phyloP scores from a whole-genome alignment of 2,329 filamentous ascomycete species.

The Hysterium pulicare region DNA sequence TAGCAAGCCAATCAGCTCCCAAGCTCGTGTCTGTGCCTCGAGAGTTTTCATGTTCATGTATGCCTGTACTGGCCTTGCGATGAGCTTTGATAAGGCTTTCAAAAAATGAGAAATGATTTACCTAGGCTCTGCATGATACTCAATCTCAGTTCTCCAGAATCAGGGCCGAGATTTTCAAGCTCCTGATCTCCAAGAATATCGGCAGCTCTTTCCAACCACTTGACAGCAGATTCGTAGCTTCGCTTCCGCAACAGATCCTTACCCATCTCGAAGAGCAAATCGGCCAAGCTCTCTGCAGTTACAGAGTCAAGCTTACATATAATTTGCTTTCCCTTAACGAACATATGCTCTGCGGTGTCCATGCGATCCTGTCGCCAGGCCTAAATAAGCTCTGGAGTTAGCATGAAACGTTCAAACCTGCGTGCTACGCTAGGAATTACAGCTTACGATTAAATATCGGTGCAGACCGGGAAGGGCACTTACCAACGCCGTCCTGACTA shows the following conservation, averaged over 20 bases:
- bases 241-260: constrained; percentile 53
- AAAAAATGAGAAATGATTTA: constrained; percentile 12
- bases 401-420: too few species aligned
- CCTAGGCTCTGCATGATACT: constrained; percentile 59
- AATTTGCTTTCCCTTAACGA: constrained; percentile 52
- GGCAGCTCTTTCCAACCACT: constrained; percentile 71
- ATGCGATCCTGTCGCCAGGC: constrained; percentile 70
- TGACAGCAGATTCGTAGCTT: constrained; percentile 55
- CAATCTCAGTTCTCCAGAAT: constrained; percentile 62
- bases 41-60: constrained; percentile 49
- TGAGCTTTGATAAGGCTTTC: constrained; percentile 12
- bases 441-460: not conserved
- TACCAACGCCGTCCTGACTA: constrained; percentile 66
- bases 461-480: constrained; percentile 21
- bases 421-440: not conserved
- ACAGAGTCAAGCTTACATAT: constrained; percentile 44
- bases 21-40: constrained; percentile 51
- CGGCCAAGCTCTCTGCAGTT: constrained; percentile 60
- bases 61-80: constrained; percentile 50
- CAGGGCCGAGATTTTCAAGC: constrained; percentile 54
- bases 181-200: constrained; percentile 56
- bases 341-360: constrained; percentile 78
- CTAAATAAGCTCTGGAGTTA: too few species aligned
- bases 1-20: constrained; percentile 57
- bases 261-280: constrained; percentile 71